These are phyloP conservation scores for Corymbia calophylla DNA, from an alignment of 441 rosid species.

Conservation along the genomic window DNA sequence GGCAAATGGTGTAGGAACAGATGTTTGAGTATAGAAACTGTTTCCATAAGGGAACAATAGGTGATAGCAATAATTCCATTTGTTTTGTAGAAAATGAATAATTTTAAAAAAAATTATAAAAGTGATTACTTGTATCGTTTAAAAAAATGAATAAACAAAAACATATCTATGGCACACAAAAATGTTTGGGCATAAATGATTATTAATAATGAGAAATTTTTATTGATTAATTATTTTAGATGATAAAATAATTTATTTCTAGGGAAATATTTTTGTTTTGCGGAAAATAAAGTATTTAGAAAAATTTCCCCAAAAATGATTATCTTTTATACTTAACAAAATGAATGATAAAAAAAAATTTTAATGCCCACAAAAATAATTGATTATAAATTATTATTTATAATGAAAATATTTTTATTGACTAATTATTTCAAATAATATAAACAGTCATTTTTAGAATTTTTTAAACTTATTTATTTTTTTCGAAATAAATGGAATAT, in stretches of 20 bases:
- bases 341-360: no score
- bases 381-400: accelerated
- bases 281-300: no score
- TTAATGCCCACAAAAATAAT: accelerated
- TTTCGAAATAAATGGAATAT: no score
- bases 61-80: accelerated
- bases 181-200: accelerated
- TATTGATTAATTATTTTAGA: accelerated
- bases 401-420: neutral
- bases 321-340: accelerated
- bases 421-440: accelerated
- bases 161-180: accelerated
- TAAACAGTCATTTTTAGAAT: accelerated
- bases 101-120: no score
- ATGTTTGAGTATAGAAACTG: no score
- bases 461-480: no score
- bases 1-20: no score
- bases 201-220: accelerated
- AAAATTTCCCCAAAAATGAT: no score
- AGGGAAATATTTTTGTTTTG: no score
- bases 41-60: accelerated
- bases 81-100: accelerated
- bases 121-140: accelerated
- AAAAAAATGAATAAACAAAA: no score
- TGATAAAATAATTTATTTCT: accelerated